Conservation (phyloP, 768 basidiomycete genomes). For the Amanita rubescens region DNA sequence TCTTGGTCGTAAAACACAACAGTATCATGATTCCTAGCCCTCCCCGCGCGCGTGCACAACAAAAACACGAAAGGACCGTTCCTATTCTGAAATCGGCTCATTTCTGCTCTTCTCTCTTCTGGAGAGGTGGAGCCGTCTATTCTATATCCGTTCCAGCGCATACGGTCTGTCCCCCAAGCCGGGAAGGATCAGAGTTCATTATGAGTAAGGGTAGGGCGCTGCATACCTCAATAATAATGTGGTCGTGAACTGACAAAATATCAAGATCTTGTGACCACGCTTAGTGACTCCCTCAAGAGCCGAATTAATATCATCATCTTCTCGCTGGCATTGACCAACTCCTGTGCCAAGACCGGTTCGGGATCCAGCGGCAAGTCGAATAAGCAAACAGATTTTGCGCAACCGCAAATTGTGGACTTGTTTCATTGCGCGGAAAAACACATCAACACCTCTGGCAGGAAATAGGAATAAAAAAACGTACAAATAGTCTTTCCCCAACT, state of each 20-base stretch:
- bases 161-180: slow-evolving; percentile 86
- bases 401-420: slow-evolving; percentile 89
- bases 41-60: slow-evolving; percentile 71
- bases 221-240: slow-evolving; percentile 91
- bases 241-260: slow-evolving; percentile 91
- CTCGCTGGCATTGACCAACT: slow-evolving; percentile 80
- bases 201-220: not conserved
- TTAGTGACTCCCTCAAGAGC: slow-evolving; percentile 76
- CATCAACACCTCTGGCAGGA: not conserved
- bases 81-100: slow-evolving; percentile 76
- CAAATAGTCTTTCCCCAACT: slow-evolving; percentile 35
- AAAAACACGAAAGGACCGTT: slow-evolving; percentile 71
- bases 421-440: slow-evolving; percentile 42
- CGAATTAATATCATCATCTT: slow-evolving; percentile 98
- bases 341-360: slow-evolving; percentile 60
- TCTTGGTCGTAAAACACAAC: slow-evolving; percentile 94
- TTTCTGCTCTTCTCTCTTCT: slow-evolving; percentile 75
- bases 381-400: slow-evolving; percentile 83
- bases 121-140: slow-evolving; percentile 87
- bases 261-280: slow-evolving; percentile 75
- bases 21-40: slow-evolving; percentile 80
- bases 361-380: slow-evolving; percentile 79
- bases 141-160: slow-evolving; percentile 78
- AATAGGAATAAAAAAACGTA: slow-evolving; percentile 21
- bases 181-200: slow-evolving; percentile 17